Base-by-base conservation (phyloP, 192 early-diverging fungal species). In the Phlyctochytrium bullatum region DNA sequence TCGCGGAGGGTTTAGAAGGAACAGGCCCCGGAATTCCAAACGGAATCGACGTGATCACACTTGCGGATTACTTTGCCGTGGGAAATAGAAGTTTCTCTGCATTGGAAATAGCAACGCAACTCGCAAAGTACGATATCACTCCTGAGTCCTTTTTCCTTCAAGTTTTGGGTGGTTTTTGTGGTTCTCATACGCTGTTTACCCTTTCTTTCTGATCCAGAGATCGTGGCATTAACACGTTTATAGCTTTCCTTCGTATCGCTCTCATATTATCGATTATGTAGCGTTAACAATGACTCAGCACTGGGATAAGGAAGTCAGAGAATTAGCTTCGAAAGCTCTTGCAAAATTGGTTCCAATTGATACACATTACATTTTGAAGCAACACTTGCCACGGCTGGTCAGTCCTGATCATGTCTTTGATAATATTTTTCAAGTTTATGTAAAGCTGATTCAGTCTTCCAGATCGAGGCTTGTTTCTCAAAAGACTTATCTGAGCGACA, bases 31-130 rank as follows among this genome's bases (percentile, higher is more conserved):
- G 17, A n/a, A 40, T 98, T 61, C 93, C 97, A 28, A 90, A 93
- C 75, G 97, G 97, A 0, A 96, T 99, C 62, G 84, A 92, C 3
- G 90, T 99, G 62, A 84, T 98, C 36, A 92, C 91, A 52, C 78
- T 83, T 29, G 94, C 94, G 0, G 96, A 99, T 73, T 99, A 94
- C 76, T 96, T 95, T 76, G 83, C 89, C 2, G 81, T 99, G 0
- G 93, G 97, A 35, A 95, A 91, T 60, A 84, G 90, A 58, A 87
- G 68, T 61, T 87, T 85, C 54, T 79, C 92, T 0, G 97, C 87
- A 68, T 64, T 92, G 35, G 79, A 79, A 6, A 85, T 95, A 16
- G 88, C 89, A 17, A 73, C 85, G 0, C 76, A 78, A 28, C 87
- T 99, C 40, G 91, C 93, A 27, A 75, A 80, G 88, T 90, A 81